Conservation (phyloP, 73 alveolate species). For the Loxodes magnus region DNA sequence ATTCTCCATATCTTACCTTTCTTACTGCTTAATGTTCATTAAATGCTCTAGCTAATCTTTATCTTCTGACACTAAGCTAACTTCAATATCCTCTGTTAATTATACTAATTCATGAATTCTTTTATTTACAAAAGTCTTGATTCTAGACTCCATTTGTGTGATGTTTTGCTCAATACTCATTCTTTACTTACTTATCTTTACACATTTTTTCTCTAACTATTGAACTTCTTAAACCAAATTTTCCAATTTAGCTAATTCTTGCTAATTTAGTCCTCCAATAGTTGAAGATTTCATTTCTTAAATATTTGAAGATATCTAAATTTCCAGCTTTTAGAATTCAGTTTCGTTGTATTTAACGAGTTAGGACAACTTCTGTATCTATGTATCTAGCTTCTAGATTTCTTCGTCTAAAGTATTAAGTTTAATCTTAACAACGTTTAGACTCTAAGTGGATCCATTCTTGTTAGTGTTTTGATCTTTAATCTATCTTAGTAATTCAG, state of each 20-base stretch:
- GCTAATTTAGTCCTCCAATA: conserved; percentile 27
- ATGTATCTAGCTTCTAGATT: conserved; percentile 6
- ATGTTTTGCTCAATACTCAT: conserved; percentile 22
- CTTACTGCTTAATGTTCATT: conserved; percentile 28
- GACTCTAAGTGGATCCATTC: conserved; percentile 21
- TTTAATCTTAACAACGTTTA: conserved; percentile 6
- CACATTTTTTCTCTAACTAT: conserved; percentile 38
- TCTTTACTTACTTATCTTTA: conserved; percentile 34
- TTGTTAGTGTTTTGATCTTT: conserved; percentile 17
- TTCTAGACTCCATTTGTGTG: conserved; percentile 38
- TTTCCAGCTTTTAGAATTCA: conserved; percentile 34
- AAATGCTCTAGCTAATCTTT: conserved; percentile 27
- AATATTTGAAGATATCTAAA: conserved; percentile 30
- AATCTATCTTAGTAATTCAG: conserved; percentile 33
- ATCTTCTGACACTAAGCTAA: conserved; percentile 30
- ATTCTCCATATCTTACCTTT: conserved; percentile 35
- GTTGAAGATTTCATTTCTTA: conserved; percentile 36
- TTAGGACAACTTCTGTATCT: conserved; percentile 1
- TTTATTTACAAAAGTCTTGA: conserved; percentile 29
- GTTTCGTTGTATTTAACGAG: conserved; percentile 4
- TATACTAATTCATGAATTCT: conserved; percentile 37
- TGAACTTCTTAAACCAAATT: conserved; percentile 38
- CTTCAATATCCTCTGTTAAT: conserved; percentile 22
- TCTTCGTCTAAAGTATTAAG: neutral
- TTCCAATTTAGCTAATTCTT: conserved; percentile 33